Conservation (phyloP, 148 eudicot species). For the Chenopodium berlandieri region DNA sequence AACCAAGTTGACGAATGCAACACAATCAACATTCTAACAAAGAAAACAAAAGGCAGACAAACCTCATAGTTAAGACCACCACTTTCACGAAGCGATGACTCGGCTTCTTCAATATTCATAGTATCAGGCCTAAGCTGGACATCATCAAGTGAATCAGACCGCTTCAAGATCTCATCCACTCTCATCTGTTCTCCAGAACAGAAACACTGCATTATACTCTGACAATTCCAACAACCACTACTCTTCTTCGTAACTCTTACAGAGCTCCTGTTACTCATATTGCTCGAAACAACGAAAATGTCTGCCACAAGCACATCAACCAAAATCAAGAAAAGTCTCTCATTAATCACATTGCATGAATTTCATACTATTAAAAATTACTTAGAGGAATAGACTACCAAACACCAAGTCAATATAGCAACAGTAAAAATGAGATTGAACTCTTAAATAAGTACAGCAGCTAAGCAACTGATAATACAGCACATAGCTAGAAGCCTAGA, state of each 20-base stretch:
- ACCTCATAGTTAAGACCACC: constrained; percentile 89
- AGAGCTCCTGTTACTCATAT: constrained; percentile 38
- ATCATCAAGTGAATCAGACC: constrained; percentile 50
- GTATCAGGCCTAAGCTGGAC: constrained; percentile 47
- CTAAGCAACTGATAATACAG: background rate
- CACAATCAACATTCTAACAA: constrained; percentile 3
- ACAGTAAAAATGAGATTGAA: background rate
- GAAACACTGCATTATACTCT: constrained; percentile 65
- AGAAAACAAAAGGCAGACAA: constrained; percentile 11
- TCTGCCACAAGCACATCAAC: constrained; percentile 32
- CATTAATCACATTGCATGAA: background rate
- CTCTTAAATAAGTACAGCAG: background rate
- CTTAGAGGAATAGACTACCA: background rate
- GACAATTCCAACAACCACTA: constrained; percentile 20
- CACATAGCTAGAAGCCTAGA: background rate
- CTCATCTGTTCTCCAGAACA: constrained; percentile 57
- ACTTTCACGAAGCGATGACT: constrained; percentile 81
- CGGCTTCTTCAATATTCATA: constrained; percentile 89
- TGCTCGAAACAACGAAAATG: constrained; percentile 23
- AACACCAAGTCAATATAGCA: background rate
- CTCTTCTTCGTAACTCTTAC: constrained; percentile 28
- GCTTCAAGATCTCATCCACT: constrained; percentile 43
- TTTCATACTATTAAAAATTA: constrained; percentile 3
- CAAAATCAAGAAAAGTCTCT: background rate
- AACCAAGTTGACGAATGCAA: background rate